Evolutionary conservation across 1,284 basidiomycete species (phyloP).

Genomic region (Irpex lacteus): DNA sequence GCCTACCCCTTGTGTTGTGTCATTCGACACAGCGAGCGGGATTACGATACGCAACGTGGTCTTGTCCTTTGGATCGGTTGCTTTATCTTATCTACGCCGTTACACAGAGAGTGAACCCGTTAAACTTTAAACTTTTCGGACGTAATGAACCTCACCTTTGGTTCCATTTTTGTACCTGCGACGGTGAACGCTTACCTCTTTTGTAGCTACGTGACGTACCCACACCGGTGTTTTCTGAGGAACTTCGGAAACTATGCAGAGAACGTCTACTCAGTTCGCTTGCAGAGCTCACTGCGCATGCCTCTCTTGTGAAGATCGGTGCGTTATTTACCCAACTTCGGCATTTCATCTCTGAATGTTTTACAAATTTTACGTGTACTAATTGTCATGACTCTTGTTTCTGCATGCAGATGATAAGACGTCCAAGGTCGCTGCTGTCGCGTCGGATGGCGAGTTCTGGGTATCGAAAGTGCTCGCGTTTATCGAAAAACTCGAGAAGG

Average conservation of each 20-base stretch:
- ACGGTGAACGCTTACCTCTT: neutral
- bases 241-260: conserved; percentile 64
- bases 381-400: neutral
- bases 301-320: conserved; percentile 44
- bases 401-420: conserved; percentile 42
- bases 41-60: neutral
- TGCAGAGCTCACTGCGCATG: conserved; percentile 69
- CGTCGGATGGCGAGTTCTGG: conserved; percentile 81
- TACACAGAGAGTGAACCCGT: neutral
- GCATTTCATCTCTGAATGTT: conserved; percentile 2
- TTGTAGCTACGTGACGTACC: conserved; percentile 60
- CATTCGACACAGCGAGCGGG: neutral
- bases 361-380: conserved; percentile 4
- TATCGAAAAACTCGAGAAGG: conserved; percentile 60
- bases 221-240: conserved; percentile 72
- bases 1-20: neutral
- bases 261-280: conserved; percentile 73
- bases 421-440: conserved; percentile 55
- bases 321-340: neutral
- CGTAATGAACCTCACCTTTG: neutral
- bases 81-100: conserved; percentile 1
- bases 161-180: conserved; percentile 2
- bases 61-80: neutral
- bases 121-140: neutral
- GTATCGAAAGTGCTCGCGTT: conserved; percentile 64